Percentiles rank a stretch among this genome's conserved stretches.
Conservation (phyloP, 73 alveolate species). For the Blepharisma stoltei region DNA sequence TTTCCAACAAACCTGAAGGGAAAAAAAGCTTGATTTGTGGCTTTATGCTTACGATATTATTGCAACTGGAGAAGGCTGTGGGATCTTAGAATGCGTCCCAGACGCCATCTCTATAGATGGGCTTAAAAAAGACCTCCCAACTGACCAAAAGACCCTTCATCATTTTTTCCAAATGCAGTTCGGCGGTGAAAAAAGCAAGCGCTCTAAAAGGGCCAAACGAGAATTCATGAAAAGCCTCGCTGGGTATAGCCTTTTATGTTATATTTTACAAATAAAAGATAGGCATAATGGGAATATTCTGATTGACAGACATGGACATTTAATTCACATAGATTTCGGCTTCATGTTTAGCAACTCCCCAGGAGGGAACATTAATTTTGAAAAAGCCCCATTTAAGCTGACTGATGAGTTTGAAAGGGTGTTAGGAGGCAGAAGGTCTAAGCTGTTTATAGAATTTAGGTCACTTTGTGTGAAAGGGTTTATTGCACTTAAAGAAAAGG, state of each 20-base stretch:
- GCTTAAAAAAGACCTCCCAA: slow-evolving; percentile 65
- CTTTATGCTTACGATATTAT: slow-evolving; percentile 82
- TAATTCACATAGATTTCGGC: slow-evolving; percentile 98
- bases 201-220: slow-evolving; percentile 86
- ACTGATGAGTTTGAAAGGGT: slow-evolving; percentile 89
- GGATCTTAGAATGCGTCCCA: slow-evolving; percentile 73
- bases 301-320: slow-evolving; percentile 92
- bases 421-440: slow-evolving; percentile 82
- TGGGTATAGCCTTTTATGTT: slow-evolving; percentile 94
- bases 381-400: slow-evolving; percentile 93
- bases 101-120: slow-evolving; percentile 83
- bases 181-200: slow-evolving; percentile 42
- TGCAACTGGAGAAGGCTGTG: slow-evolving; percentile 82
- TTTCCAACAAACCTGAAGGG: slow-evolving; percentile 66
- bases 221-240: slow-evolving; percentile 93
- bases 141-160: slow-evolving; percentile 35
- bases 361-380: slow-evolving; percentile 90
- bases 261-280: slow-evolving; percentile 90
- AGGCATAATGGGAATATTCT: slow-evolving; percentile 98
- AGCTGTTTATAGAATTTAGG: slow-evolving; percentile 32
- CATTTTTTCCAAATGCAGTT: slow-evolving; percentile 52
- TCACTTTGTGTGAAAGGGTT: slow-evolving; percentile 48
- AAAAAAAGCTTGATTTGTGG: slow-evolving; percentile 56
- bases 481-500: slow-evolving; percentile 50
- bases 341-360: slow-evolving; percentile 91